phyloP scores from a whole-genome alignment of 2,329 filamentous ascomycete species.

The Nannizziopsis arthrosporioides region DNA sequence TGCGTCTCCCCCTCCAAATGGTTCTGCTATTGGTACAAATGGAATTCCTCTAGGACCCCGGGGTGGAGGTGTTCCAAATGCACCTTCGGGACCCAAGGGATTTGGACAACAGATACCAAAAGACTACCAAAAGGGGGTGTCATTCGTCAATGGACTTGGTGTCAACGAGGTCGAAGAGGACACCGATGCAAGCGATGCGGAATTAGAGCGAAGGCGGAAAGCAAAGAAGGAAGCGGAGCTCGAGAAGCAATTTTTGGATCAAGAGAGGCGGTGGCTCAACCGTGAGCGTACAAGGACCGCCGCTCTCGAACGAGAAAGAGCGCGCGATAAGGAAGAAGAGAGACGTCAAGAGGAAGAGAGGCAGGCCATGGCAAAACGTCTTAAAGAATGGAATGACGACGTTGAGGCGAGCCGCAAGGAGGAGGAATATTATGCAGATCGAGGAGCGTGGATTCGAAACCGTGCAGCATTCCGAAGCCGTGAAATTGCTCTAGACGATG shows the following conservation, averaged over 20 bases:
- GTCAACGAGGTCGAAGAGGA: slow-evolving; percentile 69
- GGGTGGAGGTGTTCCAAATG: slow-evolving; percentile 56
- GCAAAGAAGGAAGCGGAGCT: slow-evolving; percentile 62
- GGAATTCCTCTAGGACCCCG: slow-evolving; percentile 66
- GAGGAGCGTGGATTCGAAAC: slow-evolving; percentile 71
- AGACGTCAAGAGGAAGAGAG: slow-evolving; percentile 52
- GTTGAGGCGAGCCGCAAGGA: slow-evolving; percentile 60
- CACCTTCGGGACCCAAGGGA: slow-evolving; percentile 59
- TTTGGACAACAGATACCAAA: slow-evolving; percentile 52
- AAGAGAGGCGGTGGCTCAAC: slow-evolving; percentile 82
- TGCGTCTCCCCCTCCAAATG: slow-evolving; percentile 56
- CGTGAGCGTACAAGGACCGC: slow-evolving; percentile 73
- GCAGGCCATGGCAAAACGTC: slow-evolving; percentile 57
- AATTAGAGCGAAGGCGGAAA: slow-evolving; percentile 61
- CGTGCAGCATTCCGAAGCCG: slow-evolving; percentile 60
- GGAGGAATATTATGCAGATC: slow-evolving; percentile 79
- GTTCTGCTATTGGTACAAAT: slow-evolving; percentile 54
- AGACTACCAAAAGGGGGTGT: slow-evolving; percentile 64
- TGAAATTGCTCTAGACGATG: slow-evolving; percentile 68
- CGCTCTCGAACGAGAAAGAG: slow-evolving; percentile 73
- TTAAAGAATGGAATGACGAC: slow-evolving; percentile 83
- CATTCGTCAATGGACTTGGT: slow-evolving; percentile 69
- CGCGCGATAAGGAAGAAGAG: slow-evolving; percentile 64
- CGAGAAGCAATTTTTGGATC: slow-evolving; percentile 70
- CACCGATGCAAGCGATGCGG: slow-evolving; percentile 74